Evolutionary conservation across 2,329 filamentous ascomycete species (phyloP), one percentile per base, ranked within the genome.

Genomic region (Colletotrichum neosansevieriae): DNA sequence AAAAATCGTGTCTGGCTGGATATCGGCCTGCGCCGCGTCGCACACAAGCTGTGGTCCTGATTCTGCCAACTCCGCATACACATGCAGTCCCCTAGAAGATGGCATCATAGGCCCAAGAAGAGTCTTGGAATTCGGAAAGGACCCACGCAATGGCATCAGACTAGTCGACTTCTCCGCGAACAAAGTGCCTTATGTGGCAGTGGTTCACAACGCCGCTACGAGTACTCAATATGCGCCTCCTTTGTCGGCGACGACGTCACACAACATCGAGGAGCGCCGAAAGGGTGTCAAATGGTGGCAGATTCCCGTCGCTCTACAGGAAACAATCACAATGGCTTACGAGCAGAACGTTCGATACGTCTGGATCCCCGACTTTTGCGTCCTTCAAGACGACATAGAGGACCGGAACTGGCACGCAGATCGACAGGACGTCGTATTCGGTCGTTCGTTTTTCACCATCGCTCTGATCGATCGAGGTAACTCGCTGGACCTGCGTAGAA

Each of bases 111-210:
- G 6, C 7, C 51, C 51, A 32, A 21, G 24, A 17, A 40, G 66
- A 12, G 17, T 49, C 1, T 42, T 69, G 15, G 40, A 64, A 7
- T 21, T 69, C 15, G 36, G 32, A 13, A 59, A 49, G 2, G 36
- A 53, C 34, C 60, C 61, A 7, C 53, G 65, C n/a, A 63, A 63
- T 6, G 49, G 53, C n/a, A 3, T 68, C 10, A 65, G 49, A 13
- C 24, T 69, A 9, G 54, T 69, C 6, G 24, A 56, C 11, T 11
- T 29, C 7, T 17, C 12, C 9, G 19, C 19, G 11, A 17, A n/a
- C 11, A 34, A 47, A 2, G 56, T 9, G 6, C 4, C 47, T 12
- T 66, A 60, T 17, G 62, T 54, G 21, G 56, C 62, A 24, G 32
- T 66, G 2, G 29, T 66, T 6, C 36, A 49, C 3, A 34, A 15